Conservation (phyloP, 2,329 filamentous ascomycete genomes). For the Penicillium sp. region DNA sequence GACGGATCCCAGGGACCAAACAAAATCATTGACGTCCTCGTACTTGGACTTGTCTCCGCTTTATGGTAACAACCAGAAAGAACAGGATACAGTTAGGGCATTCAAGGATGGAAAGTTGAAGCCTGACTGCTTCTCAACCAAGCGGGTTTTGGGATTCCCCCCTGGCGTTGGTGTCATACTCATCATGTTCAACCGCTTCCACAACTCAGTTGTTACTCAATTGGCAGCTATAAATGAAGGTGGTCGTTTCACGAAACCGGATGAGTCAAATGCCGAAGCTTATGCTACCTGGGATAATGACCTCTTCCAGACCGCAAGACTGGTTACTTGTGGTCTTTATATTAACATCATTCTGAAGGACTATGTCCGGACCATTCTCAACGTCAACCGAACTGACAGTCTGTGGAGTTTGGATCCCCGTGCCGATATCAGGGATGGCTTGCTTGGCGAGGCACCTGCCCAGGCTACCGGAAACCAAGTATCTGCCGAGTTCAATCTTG, state of each 20-base stretch:
- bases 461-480: constrained; percentile 65
- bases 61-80: constrained; percentile 64
- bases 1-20: constrained; percentile 61
- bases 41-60: constrained; percentile 72
- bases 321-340: constrained; percentile 55
- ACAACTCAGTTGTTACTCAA: constrained; percentile 65
- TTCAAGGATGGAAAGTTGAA: constrained; percentile 67
- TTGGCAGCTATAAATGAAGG: constrained; percentile 65
- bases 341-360: constrained; percentile 56
- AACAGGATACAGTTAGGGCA: constrained; percentile 62
- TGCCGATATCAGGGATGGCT: constrained; percentile 53
- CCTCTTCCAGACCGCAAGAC: constrained; percentile 54
- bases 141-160: constrained; percentile 63
- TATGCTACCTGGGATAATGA: constrained; percentile 41
- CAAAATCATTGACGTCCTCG: constrained; percentile 65
- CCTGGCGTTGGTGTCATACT: constrained; percentile 66
- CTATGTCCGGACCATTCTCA: constrained; percentile 61
- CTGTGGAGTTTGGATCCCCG: constrained; percentile 64
- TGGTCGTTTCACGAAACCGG: constrained; percentile 60
- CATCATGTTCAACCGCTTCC: constrained; percentile 67
- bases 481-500: constrained; percentile 65
- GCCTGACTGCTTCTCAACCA: constrained; percentile 67
- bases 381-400: constrained; percentile 57
- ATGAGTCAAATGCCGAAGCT: constrained; percentile 36
- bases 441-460: constrained; percentile 45